A percentile compares a stretch with the other conserved stretches of the same genome.
These are phyloP conservation scores for Suhomyces maxii DNA, from an alignment of 1,139 yeast species.

Conservation along the genomic window DNA sequence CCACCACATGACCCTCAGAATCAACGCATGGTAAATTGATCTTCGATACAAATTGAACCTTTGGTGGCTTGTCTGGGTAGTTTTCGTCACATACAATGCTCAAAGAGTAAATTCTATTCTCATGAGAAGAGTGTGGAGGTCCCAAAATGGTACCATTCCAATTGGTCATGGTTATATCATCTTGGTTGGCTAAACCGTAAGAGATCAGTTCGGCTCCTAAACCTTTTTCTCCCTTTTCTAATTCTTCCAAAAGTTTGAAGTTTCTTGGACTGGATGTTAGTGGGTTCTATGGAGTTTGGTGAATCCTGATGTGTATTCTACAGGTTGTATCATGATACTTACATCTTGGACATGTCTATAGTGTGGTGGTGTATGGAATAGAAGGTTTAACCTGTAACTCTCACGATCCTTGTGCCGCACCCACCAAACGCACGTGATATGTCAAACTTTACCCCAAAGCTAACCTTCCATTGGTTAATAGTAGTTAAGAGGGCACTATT, in stretches of 20 bases:
- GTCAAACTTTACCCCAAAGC: no score
- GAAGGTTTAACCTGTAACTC: not conserved
- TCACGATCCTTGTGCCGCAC: slow-evolving; percentile 4
- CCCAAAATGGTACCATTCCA: slow-evolving; percentile 98
- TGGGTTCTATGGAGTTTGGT: not conserved
- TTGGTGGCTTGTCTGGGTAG: slow-evolving; percentile 90
- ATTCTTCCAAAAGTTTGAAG: slow-evolving; percentile 88
- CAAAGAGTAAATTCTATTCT: slow-evolving; percentile 87
- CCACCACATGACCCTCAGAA: slow-evolving; percentile 63
- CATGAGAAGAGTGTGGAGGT: slow-evolving; percentile 93
- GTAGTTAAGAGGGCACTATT: no score
- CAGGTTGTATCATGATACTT: slow-evolving; percentile 17
- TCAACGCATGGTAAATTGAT: slow-evolving; percentile 91
- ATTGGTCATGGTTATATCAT: slow-evolving; percentile 85
- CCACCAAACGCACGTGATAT: slow-evolving; percentile 1
- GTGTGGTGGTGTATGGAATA: slow-evolving; percentile 2
- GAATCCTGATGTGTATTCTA: not conserved
- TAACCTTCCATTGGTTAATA: no score
- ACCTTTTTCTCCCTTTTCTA: slow-evolving; percentile 98
- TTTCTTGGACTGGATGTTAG: slow-evolving; percentile 70
- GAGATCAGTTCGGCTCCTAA: slow-evolving; percentile 96
- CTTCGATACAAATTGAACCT: slow-evolving; percentile 74
- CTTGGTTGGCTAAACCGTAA: slow-evolving; percentile 84
- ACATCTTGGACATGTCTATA: slow-evolving; percentile 42
- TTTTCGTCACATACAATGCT: slow-evolving; percentile 77